Conservation (phyloP, 371 early-diverging fungal genomes). For the Rhizomucor miehei region DNA sequence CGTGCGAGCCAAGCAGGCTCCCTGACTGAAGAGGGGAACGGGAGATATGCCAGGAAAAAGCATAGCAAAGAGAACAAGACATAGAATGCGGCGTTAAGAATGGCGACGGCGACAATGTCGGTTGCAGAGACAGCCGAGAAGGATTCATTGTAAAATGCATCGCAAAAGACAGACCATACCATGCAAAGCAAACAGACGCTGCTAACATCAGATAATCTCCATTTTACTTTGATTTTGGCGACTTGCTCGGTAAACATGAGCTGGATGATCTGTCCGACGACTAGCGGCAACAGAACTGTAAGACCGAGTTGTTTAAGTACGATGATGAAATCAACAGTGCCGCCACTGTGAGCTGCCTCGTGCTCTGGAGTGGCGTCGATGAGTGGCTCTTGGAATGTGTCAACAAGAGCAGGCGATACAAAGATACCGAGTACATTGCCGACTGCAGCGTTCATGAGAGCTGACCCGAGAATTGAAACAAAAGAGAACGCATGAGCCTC, state of each 20-base stretch:
- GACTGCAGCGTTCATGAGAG: conserved; percentile 64
- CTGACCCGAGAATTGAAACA: conserved; percentile 29
- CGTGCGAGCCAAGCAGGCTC: conserved; percentile 22
- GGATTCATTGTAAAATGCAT: conserved; percentile 53
- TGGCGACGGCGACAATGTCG: conserved; percentile 49
- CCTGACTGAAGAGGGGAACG: conserved; percentile 19
- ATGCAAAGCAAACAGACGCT: conserved; percentile 53
- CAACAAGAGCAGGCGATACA: conserved; percentile 59
- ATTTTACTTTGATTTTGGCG: conserved; percentile 37
- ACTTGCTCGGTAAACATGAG: conserved; percentile 45
- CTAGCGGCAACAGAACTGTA: conserved; percentile 58
- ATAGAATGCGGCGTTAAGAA: conserved; percentile 43
- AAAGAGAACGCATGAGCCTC: background rate
- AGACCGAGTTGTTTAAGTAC: conserved; percentile 54
- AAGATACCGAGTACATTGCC: conserved; percentile 69
- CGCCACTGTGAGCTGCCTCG: conserved; percentile 32
- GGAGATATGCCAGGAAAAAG: conserved; percentile 31
- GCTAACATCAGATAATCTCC: conserved; percentile 55
- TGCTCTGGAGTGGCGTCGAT: conserved; percentile 33
- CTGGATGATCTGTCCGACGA: conserved; percentile 60
- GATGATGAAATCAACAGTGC: conserved; percentile 38
- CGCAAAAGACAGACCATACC: conserved; percentile 69
- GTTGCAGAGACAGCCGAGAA: conserved; percentile 42
- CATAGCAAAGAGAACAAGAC: conserved; percentile 33
- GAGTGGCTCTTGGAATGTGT: conserved; percentile 27